Percentiles rank a stretch among this genome's conserved stretches.
These are phyloP conservation scores for Zangia roseola DNA, from an alignment of 768 basidiomycete genomes.

Conservation along the genomic window DNA sequence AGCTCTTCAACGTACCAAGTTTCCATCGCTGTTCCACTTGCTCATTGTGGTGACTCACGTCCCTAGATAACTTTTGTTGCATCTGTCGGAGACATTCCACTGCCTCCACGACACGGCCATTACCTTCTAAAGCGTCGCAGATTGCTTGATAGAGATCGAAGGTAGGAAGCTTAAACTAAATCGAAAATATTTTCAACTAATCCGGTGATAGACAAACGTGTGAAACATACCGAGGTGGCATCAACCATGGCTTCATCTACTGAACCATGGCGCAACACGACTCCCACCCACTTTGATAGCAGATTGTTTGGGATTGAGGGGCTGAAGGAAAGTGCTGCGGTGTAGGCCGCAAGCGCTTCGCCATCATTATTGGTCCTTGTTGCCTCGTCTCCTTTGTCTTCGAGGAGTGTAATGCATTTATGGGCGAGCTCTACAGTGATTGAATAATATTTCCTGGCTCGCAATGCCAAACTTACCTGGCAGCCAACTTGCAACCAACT, in stretches of 20 bases:
- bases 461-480: too few species aligned
- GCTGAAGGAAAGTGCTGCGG: too few species aligned
- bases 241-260: background rate
- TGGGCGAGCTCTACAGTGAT: too few species aligned
- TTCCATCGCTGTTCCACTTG: constrained; percentile 3
- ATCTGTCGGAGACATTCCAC: constrained; percentile 4
- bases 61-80: background rate
- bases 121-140: background rate
- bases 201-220: background rate
- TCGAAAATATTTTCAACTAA: background rate
- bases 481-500: too few species aligned
- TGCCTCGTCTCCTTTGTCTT: too few species aligned
- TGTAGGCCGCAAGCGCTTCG: too few species aligned
- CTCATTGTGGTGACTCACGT: background rate
- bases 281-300: background rate
- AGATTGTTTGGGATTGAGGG: background rate
- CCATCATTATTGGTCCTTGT: too few species aligned
- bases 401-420: too few species aligned
- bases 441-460: too few species aligned
- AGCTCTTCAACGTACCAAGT: too few species aligned
- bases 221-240: background rate
- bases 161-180: constrained; percentile 3
- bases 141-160: too few species aligned
- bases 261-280: background rate
- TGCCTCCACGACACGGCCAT: background rate